Base-by-base conservation (phyloP, 129 eudicot genomes). In the Arctium minus region DNA sequence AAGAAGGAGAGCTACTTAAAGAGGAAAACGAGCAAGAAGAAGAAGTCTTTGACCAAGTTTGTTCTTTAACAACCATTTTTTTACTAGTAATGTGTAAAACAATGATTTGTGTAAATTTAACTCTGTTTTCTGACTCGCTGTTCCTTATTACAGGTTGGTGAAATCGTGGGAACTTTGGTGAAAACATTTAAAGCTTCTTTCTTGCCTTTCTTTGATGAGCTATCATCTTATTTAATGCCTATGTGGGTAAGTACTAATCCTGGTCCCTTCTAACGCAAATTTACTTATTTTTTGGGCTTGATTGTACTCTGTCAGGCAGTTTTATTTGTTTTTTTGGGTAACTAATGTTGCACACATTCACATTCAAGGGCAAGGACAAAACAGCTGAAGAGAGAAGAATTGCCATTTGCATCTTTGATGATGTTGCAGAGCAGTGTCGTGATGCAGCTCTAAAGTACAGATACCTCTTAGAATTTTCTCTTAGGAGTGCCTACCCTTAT, bases 1-100 rank as follows among this genome's bases (percentile, higher is more conserved):
- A 96, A 85, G 99, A 96, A 86, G 98, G 96, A 46, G 98, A 93
- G 69, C 53, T 93, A 81, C 92, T 96, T 37, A 93, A 83, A 83
- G 99, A 96, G 90, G 99, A 96, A 88, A 96, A 96, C 80, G 99
- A 96, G 87, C 99, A 93, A 86, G 99, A 96, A 88, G 99, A 96
- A 89, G 99, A 92, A 86, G 94, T 96, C 46, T 96, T 96, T 90
- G 99, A 96, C 82, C 99, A 96, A 86, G 99, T 96, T 50, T 44
- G 90, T 87, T 77, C 70, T 36, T 15, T 68, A 7, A 22, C 13
- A 65, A 31, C 13, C 39, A 27, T 27, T 73, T 75, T 22, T 50
- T 42, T 13, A 39, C 5, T 40, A 37, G 39, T 37, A 3, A 37
- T 6, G 5, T 37, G 39, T 37, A 3, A 37, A 37, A 37, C 39